Evolutionary conservation across 73 alveolate genomes (phyloP).

Genomic region (Paramecium biaurelia): DNA sequence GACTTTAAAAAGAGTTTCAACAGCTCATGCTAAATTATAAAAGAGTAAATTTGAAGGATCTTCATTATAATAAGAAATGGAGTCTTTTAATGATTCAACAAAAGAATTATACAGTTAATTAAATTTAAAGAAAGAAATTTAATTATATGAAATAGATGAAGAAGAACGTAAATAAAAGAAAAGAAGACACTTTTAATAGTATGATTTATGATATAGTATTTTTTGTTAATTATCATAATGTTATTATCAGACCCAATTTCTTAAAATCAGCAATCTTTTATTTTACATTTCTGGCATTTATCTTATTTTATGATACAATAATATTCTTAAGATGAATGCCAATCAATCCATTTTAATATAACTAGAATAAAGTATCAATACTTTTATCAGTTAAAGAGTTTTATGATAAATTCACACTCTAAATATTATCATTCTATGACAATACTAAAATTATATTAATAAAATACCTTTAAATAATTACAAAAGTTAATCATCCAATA

Average conservation of each 20-base stretch:
- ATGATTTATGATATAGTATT: background rate
- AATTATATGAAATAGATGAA: constrained; percentile 24
- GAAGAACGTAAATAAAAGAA: constrained; percentile 24
- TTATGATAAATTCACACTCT: background rate
- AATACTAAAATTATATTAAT: background rate
- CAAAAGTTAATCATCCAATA: background rate
- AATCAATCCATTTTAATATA: background rate
- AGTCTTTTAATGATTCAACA: constrained; percentile 37
- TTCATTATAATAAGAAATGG: background rate
- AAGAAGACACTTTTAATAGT: background rate
- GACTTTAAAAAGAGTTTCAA: constrained; percentile 8
- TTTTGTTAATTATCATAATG: constrained; percentile 24
- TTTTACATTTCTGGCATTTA: constrained; percentile 42
- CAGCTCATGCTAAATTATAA: constrained; percentile 11
- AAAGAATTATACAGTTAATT: constrained; percentile 21
- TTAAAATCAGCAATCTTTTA: background rate
- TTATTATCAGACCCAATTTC: constrained; percentile 34
- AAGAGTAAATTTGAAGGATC: constrained; percentile 31
- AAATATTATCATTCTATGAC: background rate
- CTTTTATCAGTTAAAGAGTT: background rate
- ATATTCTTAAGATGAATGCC: background rate
- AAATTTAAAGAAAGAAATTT: constrained; percentile 1
- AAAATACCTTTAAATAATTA: background rate
- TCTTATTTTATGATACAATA: constrained; percentile 39
- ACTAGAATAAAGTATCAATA: background rate